Conservation (phyloP, 140 eudicot species). For the Stevia rebaudiana region DNA sequence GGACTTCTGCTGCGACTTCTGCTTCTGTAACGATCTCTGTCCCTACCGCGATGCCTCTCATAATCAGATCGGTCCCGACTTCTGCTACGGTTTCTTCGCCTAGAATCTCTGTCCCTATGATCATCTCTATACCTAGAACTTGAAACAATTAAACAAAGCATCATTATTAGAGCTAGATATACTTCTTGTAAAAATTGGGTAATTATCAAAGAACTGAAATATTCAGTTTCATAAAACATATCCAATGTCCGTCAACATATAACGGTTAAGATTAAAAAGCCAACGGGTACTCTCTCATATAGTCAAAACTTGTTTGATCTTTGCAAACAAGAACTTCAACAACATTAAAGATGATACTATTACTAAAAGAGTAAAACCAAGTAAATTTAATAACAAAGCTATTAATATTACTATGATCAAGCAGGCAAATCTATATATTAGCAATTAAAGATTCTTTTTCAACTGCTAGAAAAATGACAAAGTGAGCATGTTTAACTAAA, state of each 20-base stretch:
- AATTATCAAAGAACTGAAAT: background rate
- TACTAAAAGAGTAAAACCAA: background rate
- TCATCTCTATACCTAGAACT: slow-evolving; percentile 52
- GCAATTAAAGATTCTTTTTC: background rate
- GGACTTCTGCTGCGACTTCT: slow-evolving; percentile 36
- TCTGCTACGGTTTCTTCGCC: slow-evolving; percentile 75
- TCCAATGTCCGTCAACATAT: background rate
- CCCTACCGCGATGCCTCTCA: slow-evolving; percentile 55
- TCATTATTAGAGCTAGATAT: background rate
- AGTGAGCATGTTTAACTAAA: background rate
- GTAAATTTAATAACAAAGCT: background rate
- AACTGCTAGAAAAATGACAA: background rate
- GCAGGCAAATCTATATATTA: background rate
- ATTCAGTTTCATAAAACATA: background rate
- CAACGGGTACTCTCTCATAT: background rate
- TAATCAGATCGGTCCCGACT: slow-evolving; percentile 45
- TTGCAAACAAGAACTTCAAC: background rate
- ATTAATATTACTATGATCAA: background rate
- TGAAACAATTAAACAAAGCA: slow-evolving; percentile 1
- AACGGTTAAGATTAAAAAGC: background rate
- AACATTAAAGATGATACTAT: background rate
- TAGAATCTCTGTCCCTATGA: slow-evolving; percentile 51
- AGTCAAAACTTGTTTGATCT: background rate
- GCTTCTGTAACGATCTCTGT: slow-evolving; percentile 52
- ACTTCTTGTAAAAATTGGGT: background rate